phyloP scores from a whole-genome alignment of 73 alveolate genomes.

The Breviolum minutum region DNA sequence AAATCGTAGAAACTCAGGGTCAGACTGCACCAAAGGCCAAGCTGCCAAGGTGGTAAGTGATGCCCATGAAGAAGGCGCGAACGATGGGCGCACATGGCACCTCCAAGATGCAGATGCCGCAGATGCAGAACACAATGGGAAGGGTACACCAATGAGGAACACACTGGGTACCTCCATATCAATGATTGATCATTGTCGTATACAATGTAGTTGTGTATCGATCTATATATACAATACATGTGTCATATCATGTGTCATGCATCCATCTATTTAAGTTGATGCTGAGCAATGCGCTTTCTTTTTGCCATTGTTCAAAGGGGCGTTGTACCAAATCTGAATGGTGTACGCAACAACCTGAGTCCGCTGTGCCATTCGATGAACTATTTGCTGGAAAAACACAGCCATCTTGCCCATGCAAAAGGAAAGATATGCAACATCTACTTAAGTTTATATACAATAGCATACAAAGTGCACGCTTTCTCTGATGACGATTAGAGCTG shows the following conservation, averaged over 20 bases:
- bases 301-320: slow-evolving; percentile 47
- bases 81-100: slow-evolving; percentile 44
- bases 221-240: no score
- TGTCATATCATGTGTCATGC: no score
- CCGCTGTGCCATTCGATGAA: no score
- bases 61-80: slow-evolving; percentile 61
- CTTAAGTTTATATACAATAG: no score
- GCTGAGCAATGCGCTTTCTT: slow-evolving; percentile 20
- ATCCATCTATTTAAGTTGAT: background rate
- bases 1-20: background rate
- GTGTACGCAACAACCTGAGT: slow-evolving; percentile 50
- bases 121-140: no score
- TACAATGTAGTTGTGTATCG: no score
- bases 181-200: no score
- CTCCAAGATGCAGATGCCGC: background rate
- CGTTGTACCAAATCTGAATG: slow-evolving; percentile 57
- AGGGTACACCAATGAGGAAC: no score
- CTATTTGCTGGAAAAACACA: background rate
- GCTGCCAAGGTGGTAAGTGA: slow-evolving; percentile 63
- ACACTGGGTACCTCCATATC: no score
- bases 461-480: background rate
- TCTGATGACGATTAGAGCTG: background rate
- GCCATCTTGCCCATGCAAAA: background rate
- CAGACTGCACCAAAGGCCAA: slow-evolving; percentile 48
- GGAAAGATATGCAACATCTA: background rate